Percentiles rank a stretch among this genome's conserved stretches.
Evolutionary conservation across 78 protist species (phyloP).

Genomic region (Capsaspora owczarzaki): DNA sequence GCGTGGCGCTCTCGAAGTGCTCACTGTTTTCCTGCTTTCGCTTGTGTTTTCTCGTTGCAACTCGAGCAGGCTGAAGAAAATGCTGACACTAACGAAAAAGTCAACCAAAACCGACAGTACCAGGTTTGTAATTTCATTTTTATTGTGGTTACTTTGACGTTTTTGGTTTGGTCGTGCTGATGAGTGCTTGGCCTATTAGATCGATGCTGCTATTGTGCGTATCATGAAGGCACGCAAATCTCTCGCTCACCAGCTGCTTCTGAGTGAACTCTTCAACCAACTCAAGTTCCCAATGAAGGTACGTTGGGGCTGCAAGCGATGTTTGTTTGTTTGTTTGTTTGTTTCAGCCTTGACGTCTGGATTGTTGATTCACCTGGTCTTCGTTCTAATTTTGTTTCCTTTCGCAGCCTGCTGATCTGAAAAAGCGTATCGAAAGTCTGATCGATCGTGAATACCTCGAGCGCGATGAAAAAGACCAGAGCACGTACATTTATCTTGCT

Average conservation of each 20-base stretch:
- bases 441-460: slow-evolving; percentile 92
- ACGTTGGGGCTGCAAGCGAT: not conserved
- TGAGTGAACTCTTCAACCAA: slow-evolving; percentile 61
- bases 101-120: not conserved
- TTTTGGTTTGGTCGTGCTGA: not conserved
- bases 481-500: slow-evolving; percentile 78
- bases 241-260: slow-evolving; percentile 63
- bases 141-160: not conserved
- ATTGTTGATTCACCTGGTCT: not conserved
- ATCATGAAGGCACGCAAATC: slow-evolving; percentile 89
- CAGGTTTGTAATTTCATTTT: not conserved
- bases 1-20: not conserved
- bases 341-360: not conserved
- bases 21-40: not conserved
- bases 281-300: slow-evolving; percentile 75
- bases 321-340: not conserved
- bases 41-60: not conserved
- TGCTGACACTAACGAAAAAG: not conserved
- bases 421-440: slow-evolving; percentile 86
- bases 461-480: slow-evolving; percentile 63
- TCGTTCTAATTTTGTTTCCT: not conserved
- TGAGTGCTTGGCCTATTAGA: slow-evolving; percentile 7
- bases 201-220: slow-evolving; percentile 92
- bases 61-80: not conserved
- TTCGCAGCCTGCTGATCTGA: slow-evolving; percentile 69